These are phyloP conservation scores for Citrus maxima DNA, from an alignment of 345 rosid genomes.

Conservation along the genomic window DNA sequence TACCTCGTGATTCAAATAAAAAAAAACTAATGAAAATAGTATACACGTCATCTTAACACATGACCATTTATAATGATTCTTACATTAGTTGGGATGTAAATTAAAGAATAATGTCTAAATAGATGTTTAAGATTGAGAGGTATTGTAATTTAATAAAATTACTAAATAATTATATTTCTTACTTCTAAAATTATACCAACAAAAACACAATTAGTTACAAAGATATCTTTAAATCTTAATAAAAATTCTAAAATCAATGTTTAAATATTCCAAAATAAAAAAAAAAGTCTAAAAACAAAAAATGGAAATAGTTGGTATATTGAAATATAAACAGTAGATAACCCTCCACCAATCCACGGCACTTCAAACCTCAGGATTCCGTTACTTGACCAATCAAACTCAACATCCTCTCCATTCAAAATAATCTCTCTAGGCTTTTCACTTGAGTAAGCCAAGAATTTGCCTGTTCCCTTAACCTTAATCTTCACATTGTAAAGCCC, in stretches of 20 bases:
- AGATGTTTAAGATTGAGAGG: too few relatives aligned
- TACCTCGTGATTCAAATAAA: rapidly evolving
- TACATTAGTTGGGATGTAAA: too few relatives aligned
- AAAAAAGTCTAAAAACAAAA: too few relatives aligned
- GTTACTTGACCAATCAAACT: constrained; percentile 14
- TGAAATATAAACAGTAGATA: constrained; percentile 3
- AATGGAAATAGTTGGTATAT: background rate
- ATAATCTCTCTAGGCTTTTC: constrained; percentile 1
- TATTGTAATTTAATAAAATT: too few relatives aligned
- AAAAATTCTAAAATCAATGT: background rate
- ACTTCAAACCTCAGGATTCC: constrained; percentile 19
- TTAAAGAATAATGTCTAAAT: too few relatives aligned
- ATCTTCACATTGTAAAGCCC: background rate
- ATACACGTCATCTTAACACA: too few relatives aligned
- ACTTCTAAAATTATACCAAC: background rate
- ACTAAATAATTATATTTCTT: too few relatives aligned
- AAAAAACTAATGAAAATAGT: too few relatives aligned
- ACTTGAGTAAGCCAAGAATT: constrained; percentile 24
- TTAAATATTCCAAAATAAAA: background rate
- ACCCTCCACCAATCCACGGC: constrained; percentile 17
- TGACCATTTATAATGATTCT: too few relatives aligned
- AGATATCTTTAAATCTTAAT: too few relatives aligned
- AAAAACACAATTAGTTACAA: too few relatives aligned
- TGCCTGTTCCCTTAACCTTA: constrained; percentile 22
- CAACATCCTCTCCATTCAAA: background rate